Percentiles rank a stretch among this genome's conserved stretches.
Conservation (phyloP, 1,284 basidiomycete species). For the Vanrija sp. region DNA sequence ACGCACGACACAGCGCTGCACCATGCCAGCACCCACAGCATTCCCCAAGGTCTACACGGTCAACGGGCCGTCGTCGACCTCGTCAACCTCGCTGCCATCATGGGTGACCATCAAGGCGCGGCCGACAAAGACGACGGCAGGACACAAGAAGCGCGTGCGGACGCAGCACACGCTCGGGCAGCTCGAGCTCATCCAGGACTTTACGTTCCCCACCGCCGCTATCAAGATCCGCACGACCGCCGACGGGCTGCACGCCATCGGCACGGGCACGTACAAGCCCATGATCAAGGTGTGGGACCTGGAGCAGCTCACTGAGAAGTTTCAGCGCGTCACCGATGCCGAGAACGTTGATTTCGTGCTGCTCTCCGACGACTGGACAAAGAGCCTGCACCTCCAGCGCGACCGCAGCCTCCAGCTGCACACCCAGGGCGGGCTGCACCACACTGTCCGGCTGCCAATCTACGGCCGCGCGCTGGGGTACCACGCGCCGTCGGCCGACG, state of each 20-base stretch:
- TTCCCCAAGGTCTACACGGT: constrained; percentile 82
- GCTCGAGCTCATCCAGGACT: constrained; percentile 87
- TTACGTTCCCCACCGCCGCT: constrained; percentile 95
- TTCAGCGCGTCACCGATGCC: constrained; percentile 90
- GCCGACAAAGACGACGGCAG: constrained; percentile 25
- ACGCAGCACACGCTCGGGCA: constrained; percentile 47
- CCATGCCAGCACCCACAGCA: constrained; percentile 24
- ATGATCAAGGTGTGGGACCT: constrained; percentile 96
- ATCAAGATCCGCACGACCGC: constrained; percentile 84
- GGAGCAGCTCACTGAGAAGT: constrained; percentile 88
- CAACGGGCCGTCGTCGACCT: constrained; percentile 76
- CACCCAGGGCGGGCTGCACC: constrained; percentile 88
- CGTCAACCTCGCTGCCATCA: constrained; percentile 78
- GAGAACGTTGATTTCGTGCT: constrained; percentile 98
- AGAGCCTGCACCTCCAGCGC: constrained; percentile 92
- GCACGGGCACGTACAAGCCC: constrained; percentile 97
- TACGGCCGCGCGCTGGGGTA: constrained; percentile 91
- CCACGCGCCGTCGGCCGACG: constrained; percentile 77
- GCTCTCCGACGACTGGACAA: constrained; percentile 98
- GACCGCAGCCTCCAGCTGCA: constrained; percentile 94
- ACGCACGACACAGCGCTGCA: background rate
- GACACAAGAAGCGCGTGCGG: constrained; percentile 44
- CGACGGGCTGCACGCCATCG: constrained; percentile 88
- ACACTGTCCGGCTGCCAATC: constrained; percentile 85
- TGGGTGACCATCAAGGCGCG: constrained; percentile 70